These are phyloP conservation scores for Gracilaria gracilis DNA, from an alignment of 23 red algal species.

Conservation along the genomic window DNA sequence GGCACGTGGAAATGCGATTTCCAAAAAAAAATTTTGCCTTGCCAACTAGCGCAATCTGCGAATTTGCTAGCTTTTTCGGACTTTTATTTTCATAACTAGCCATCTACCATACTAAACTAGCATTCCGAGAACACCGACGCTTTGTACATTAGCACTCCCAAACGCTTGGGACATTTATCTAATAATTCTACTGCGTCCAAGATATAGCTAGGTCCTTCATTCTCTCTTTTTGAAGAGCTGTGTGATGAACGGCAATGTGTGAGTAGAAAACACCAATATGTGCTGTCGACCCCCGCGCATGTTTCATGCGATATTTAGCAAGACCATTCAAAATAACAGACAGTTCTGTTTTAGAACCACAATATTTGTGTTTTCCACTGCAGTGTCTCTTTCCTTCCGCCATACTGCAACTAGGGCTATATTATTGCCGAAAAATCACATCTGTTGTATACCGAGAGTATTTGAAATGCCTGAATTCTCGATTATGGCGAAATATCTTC, in stretches of 20 bases:
- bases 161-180: background rate
- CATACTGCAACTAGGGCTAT: background rate
- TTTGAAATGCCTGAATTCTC: too few relatives aligned
- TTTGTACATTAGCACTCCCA: background rate
- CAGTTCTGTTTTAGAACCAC: background rate
- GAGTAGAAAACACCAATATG: background rate
- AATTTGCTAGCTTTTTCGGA: too few relatives aligned
- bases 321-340: background rate
- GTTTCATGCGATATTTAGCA: background rate
- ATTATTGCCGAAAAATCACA: slow-evolving; percentile 1
- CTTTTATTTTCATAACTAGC: too few relatives aligned
- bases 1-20: too few relatives aligned
- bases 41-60: too few relatives aligned
- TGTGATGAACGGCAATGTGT: background rate
- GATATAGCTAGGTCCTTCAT: background rate
- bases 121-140: background rate
- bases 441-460: background rate
- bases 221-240: background rate
- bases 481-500: too few relatives aligned
- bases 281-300: background rate
- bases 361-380: background rate
- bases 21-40: too few relatives aligned
- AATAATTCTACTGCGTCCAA: background rate
- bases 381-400: background rate
- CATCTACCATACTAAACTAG: too few relatives aligned